Evolutionary conservation across 768 basidiomycete genomes (phyloP).

Genomic region (Kondoa subrosea): DNA sequence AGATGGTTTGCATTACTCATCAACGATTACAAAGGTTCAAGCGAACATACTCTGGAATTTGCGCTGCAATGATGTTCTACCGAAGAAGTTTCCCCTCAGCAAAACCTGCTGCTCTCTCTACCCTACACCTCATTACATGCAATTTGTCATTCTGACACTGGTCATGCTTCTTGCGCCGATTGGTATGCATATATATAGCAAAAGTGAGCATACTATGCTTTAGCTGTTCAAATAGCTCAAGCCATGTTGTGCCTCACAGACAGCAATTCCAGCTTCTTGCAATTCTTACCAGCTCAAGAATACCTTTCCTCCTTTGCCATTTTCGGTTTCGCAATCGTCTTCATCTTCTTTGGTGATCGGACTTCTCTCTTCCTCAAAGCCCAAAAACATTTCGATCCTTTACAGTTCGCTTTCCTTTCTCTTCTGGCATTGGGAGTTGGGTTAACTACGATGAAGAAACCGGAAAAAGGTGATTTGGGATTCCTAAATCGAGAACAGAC

Average conservation of each 20-base stretch:
- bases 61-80: constrained; percentile 56
- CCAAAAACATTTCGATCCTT: constrained; percentile 61
- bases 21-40: constrained; percentile 47
- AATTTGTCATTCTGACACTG: constrained; percentile 41
- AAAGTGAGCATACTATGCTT: constrained; percentile 24
- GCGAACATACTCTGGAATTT: constrained; percentile 63
- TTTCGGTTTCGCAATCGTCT: constrained; percentile 48
- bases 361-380: constrained; percentile 75
- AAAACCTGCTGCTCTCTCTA: constrained; percentile 70
- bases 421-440: constrained; percentile 45
- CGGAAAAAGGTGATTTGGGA: constrained; percentile 59
- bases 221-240: not conserved
- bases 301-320: constrained; percentile 40
- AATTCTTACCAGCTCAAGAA: constrained; percentile 33
- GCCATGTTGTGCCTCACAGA: constrained; percentile 5
- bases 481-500: constrained; percentile 84
- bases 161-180: constrained; percentile 43
- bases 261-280: constrained; percentile 20
- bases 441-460: constrained; percentile 48
- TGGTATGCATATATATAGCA: constrained; percentile 32
- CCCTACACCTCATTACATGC: constrained; percentile 46
- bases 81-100: constrained; percentile 45
- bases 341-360: constrained; percentile 67
- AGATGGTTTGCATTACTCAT: constrained; percentile 69
- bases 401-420: constrained; percentile 48